phyloP scores from a whole-genome alignment of 2,329 filamentous ascomycete species.

The Xylaria sp. region DNA sequence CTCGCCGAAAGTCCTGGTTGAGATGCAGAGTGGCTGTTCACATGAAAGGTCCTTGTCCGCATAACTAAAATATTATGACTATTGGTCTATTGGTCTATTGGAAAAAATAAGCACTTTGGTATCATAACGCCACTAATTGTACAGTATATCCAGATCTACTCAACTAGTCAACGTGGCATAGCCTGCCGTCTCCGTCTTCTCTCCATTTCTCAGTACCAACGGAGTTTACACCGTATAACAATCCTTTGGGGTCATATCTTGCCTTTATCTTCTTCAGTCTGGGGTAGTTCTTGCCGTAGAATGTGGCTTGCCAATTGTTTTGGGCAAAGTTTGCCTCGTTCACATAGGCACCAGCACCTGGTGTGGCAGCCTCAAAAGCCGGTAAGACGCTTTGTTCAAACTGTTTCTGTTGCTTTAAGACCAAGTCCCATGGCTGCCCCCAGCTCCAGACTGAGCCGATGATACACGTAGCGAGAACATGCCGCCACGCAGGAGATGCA shows the following conservation, averaged over 20 bases:
- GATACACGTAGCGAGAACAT: slow-evolving; percentile 10
- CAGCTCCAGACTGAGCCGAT: slow-evolving; percentile 21
- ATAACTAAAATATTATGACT: neutral
- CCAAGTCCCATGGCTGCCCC: slow-evolving; percentile 15
- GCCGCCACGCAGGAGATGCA: slow-evolving; percentile 6
- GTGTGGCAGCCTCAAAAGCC: slow-evolving; percentile 9
- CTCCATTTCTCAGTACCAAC: slow-evolving; percentile 59
- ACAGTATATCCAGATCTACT: slow-evolving; percentile 8
- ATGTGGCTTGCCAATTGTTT: slow-evolving; percentile 52
- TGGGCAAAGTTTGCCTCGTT: slow-evolving; percentile 31
- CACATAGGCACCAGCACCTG: slow-evolving; percentile 19
- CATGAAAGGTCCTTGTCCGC: neutral
- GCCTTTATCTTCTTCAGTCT: slow-evolving; percentile 57
- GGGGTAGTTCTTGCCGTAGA: slow-evolving; percentile 60
- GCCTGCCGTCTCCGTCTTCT: neutral
- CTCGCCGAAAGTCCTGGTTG: neutral
- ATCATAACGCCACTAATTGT: slow-evolving; percentile 16
- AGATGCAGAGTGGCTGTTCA: neutral
- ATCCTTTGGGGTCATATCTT: slow-evolving; percentile 57
- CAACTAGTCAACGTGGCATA: neutral
- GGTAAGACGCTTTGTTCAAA: slow-evolving; percentile 1
- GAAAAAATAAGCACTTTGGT: slow-evolving; percentile 1
- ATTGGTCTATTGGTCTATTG: slow-evolving; percentile 17
- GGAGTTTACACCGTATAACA: slow-evolving; percentile 60
- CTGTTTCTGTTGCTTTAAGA: slow-evolving; percentile 11